Evolutionary conservation across 1,139 yeast species (phyloP).

Genomic region (Candida sp.): DNA sequence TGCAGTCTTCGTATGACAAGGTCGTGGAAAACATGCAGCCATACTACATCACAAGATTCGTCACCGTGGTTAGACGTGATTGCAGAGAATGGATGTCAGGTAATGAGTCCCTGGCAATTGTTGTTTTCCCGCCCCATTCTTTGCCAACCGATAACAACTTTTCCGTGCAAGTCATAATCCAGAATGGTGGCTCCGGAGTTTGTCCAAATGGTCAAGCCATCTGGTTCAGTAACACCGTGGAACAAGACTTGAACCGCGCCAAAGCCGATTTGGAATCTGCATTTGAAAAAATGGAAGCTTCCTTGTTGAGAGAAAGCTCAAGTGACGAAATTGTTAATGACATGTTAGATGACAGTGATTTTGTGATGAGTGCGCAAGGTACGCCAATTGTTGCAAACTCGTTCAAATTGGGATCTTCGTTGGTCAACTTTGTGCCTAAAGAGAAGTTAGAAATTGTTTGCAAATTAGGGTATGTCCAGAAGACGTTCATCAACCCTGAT

Average conservation of each 20-base stretch:
- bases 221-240: slow-evolving; percentile 88
- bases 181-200: slow-evolving; percentile 90
- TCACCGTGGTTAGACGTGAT: slow-evolving; percentile 83
- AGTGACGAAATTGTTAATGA: slow-evolving; percentile 42
- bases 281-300: slow-evolving; percentile 74
- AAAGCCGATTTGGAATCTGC: slow-evolving; percentile 84
- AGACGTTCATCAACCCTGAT: slow-evolving; percentile 54
- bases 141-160: slow-evolving; percentile 66
- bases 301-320: slow-evolving; percentile 75
- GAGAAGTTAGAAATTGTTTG: slow-evolving; percentile 78
- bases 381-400: slow-evolving; percentile 72
- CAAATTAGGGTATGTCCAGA: slow-evolving; percentile 82
- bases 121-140: slow-evolving; percentile 93
- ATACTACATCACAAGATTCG: slow-evolving; percentile 68
- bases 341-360: slow-evolving; percentile 56
- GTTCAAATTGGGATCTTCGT: slow-evolving; percentile 83
- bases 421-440: slow-evolving; percentile 82
- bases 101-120: slow-evolving; percentile 82
- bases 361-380: slow-evolving; percentile 57
- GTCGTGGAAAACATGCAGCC: slow-evolving; percentile 44
- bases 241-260: slow-evolving; percentile 67
- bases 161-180: slow-evolving; percentile 86
- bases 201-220: slow-evolving; percentile 89
- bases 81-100: slow-evolving; percentile 88
- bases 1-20: slow-evolving; percentile 37